Evolutionary conservation across 352 stramenopile species (phyloP), one percentile per base, ranked within the genome.

Genomic region (Elongisporangium undulatum): DNA sequence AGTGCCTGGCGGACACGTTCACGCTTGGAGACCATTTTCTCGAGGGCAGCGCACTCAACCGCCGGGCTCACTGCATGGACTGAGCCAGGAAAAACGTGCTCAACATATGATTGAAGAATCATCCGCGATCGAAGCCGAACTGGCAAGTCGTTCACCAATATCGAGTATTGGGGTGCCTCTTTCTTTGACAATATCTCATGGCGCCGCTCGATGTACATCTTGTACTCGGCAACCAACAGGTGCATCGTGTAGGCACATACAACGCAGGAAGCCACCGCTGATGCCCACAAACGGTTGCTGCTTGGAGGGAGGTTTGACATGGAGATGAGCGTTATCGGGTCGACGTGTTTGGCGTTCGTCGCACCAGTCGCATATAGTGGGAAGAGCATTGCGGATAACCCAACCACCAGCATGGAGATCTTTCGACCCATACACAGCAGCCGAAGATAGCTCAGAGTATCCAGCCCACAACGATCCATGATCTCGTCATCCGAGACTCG

Each of bases 391-490:
- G 51, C 69, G 0, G 82, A 92, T 39, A 87, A 76, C 17, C n/a
- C 53, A 23, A 94, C 61, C 9, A 64, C 79, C 22, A 89, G 56
- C n/a, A 91, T 60, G 51, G 85, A 69, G 50, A 94, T 53, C 58
- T 89, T 90, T 22, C 79, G 79, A 4, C 82, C 80, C 58, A 94
- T 68, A 45, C 74, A 69, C 66, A 91, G 62, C 49, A 91, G 79
- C 34, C 85, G 80, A 66, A 94, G 56, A 49, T 89, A 89, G 38
- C 75, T 83, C 45, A 92, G 67, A 29, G 80, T 91, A 56, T 94
- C 85, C 41, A 94, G 68, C 19, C 85, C 85, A 64, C 82, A 94
- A 61, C 68, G 71, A 51, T 87, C 69, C 45, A 94, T 29, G 23
- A 92, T 71, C 29, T 91, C 81, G 29, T 88, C 77, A 26, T 92